phyloP scores from a whole-genome alignment of 129 eudicot genomes.

The Silybum marianum region DNA sequence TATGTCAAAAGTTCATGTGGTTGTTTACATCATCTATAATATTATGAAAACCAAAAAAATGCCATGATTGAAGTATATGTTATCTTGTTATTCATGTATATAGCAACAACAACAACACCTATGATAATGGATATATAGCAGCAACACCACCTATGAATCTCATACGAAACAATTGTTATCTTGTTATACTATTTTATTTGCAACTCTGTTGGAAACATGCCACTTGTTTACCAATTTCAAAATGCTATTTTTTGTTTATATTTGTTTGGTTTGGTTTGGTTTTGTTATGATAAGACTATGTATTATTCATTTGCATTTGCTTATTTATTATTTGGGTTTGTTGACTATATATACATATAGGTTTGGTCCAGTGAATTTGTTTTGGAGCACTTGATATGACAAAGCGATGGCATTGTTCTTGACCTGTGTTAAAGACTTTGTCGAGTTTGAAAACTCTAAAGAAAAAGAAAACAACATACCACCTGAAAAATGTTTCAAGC shows the following conservation, averaged over 20 bases:
- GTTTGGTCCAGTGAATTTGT: constrained; percentile 94
- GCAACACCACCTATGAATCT: too few species aligned
- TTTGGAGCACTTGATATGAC: constrained; percentile 98
- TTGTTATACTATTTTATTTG: too few species aligned
- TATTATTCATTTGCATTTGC: neutral
- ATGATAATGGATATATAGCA: too few species aligned
- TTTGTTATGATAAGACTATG: neutral
- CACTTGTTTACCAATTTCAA: too few species aligned
- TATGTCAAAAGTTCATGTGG: too few species aligned
- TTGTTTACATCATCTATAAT: too few species aligned
- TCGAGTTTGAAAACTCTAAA: constrained; percentile 77
- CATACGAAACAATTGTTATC: too few species aligned
- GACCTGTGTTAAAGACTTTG: constrained; percentile 87
- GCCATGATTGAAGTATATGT: too few species aligned
- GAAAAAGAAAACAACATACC: constrained; percentile 91
- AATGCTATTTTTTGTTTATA: neutral
- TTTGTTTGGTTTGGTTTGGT: constrained; percentile 1
- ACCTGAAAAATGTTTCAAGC: constrained; percentile 80
- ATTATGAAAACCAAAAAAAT: too few species aligned
- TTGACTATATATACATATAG: constrained; percentile 29
- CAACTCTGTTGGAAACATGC: too few species aligned
- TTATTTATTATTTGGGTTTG: neutral
- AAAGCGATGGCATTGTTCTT: constrained; percentile 95
- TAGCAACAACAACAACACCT: too few species aligned
- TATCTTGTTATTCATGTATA: too few species aligned